Evolutionary conservation across 2,329 filamentous ascomycete genomes (phyloP), one percentile per base, ranked within the genome.

Genomic region (Fusarium poae): DNA sequence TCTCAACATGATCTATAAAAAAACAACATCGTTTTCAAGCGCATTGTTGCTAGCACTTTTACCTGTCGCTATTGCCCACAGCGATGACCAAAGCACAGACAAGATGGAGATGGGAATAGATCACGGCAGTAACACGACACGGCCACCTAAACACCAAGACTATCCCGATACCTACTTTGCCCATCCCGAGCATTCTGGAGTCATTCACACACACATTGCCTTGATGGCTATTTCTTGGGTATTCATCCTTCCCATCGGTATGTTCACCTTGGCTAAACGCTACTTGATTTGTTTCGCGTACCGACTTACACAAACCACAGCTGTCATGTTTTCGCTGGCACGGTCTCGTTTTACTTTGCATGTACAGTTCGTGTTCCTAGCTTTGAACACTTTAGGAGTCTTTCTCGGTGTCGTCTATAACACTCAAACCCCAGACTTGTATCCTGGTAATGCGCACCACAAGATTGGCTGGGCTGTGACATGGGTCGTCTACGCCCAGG

Each of bases 381-480:
- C 84, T 2, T 77, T 85, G 35, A 93, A 94, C 75, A 84, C 83
- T 5, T 71, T 90, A 3, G 92, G 90, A 20, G 71, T 94, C 25
- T 74, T 92, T 16, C 77, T 92, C 27, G 89, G 87, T 10, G 85
- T 87, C 50, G 81, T 93, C 34, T 97, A 97, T 82, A 93, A 96
- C 77, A 84, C 86, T 60, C 89, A 87, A 67, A 97, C 93, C 0
- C 93, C 94, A 1, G 92, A 97, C 75, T 82, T 97, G 23, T 97
- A 97, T 77, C 89, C 89, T 32, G 90, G 92, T 76, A 97, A 97
- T 76, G 88, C 91, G n/a, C 94, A 97, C 78, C 90, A 94, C 81
- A 94, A 92, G 78, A 85, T 95, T 43, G 94, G 94, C 56, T 98
- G 95, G 95, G 84, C 92, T 42, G 85, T 91, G 30, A 95, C 91